Evolutionary conservation across 2,329 filamentous ascomycete genomes (phyloP).

Genomic region (Fusarium sp.): DNA sequence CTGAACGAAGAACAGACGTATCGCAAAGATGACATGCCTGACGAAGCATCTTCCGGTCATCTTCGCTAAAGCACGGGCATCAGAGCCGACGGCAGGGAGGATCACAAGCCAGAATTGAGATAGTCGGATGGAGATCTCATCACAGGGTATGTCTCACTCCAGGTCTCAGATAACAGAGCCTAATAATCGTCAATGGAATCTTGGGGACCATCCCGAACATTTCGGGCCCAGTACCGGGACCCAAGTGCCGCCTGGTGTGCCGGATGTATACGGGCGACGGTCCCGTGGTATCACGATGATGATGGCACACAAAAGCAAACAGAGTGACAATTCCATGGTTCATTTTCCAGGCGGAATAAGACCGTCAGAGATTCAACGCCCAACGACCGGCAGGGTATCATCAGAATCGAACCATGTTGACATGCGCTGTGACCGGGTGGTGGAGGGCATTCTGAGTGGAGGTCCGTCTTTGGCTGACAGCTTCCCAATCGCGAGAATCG

Average conservation of each 20-base stretch:
- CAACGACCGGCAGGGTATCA: conserved; percentile 25
- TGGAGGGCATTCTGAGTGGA: conserved; percentile 18
- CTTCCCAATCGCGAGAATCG: conserved; percentile 5
- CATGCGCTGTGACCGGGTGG: conserved; percentile 23
- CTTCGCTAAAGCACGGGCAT: background rate
- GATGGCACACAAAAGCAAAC: background rate
- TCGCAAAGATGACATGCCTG: background rate
- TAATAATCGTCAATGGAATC: conserved; percentile 1
- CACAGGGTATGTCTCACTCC: conserved; percentile 10
- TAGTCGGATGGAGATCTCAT: background rate
- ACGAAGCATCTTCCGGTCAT: background rate
- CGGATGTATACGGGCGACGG: background rate
- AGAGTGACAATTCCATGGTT: background rate
- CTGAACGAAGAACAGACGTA: conserved; percentile 3
- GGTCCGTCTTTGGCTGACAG: conserved; percentile 22
- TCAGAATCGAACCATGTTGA: conserved; percentile 28
- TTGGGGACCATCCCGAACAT: background rate
- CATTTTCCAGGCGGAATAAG: background rate
- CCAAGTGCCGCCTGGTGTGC: background rate
- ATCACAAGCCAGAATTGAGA: background rate
- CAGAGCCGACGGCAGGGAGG: background rate
- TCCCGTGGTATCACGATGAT: background rate
- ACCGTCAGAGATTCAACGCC: background rate
- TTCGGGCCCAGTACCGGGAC: conserved; percentile 3
- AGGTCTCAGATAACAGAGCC: background rate